phyloP scores from a whole-genome alignment of 192 early-diverging fungal genomes.

The Chytriomyces sp. region DNA sequence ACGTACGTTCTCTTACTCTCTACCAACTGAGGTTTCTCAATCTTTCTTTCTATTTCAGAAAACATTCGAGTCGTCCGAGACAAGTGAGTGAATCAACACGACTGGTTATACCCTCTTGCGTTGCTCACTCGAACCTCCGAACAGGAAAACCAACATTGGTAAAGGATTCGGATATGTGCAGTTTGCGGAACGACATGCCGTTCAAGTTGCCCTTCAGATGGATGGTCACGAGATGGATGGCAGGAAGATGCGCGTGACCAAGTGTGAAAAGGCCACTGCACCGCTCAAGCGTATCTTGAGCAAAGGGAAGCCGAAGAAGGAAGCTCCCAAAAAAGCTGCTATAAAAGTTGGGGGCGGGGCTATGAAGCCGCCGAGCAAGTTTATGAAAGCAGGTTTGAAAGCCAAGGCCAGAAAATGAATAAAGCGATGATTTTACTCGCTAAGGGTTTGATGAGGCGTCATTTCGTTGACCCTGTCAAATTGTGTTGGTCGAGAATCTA shows the following conservation, averaged over 20 bases:
- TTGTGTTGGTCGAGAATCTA: no score
- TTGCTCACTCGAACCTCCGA: background rate
- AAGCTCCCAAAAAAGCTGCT: background rate
- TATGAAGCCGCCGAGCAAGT: no score
- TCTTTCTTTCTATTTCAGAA: slow-evolving; percentile 43
- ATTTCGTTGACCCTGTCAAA: no score
- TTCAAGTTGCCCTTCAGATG: slow-evolving; percentile 76
- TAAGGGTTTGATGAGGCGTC: no score
- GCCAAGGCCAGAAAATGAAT: no score
- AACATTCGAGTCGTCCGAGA: slow-evolving; percentile 87
- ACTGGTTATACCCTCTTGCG: background rate
- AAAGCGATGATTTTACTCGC: no score
- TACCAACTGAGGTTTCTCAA: background rate
- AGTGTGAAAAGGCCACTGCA: slow-evolving; percentile 27
- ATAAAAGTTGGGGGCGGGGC: background rate
- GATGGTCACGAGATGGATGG: slow-evolving; percentile 66
- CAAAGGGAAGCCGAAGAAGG: background rate
- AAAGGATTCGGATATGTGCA: slow-evolving; percentile 95
- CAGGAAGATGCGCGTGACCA: slow-evolving; percentile 59
- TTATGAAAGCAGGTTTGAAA: no score
- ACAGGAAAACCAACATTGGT: slow-evolving; percentile 73
- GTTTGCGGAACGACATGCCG: slow-evolving; percentile 73
- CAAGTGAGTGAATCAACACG: slow-evolving; percentile 33
- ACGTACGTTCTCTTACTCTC: slow-evolving; percentile 29
- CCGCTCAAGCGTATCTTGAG: background rate